Evolutionary conservation across 1,284 basidiomycete genomes (phyloP), one percentile per base, ranked within the genome.

Genomic region (Sporisorium graminicola): DNA sequence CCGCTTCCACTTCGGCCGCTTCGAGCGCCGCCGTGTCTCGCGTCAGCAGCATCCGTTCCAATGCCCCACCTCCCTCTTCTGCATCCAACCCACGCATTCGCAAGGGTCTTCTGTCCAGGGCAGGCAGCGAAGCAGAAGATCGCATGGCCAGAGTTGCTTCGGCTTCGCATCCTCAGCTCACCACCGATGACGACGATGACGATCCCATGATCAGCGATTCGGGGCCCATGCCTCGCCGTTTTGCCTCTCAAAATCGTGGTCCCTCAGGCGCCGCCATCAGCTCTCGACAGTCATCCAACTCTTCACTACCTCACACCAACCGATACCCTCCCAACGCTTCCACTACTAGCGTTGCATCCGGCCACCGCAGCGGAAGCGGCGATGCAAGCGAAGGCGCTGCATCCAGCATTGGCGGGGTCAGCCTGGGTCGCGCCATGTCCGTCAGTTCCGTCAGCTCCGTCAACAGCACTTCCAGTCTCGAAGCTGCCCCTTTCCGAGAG

Each of bases 381-480:
- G 71, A 80, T 1, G 66, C 67, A 8, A 79, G 65, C 54, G 77
- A 81, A 33, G 75, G 73, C 10, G 58, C 46, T 20, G 58, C 46
- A 18, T 40, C 61, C 26, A 67, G 69, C 44, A 31, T 58, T 6
- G 61, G 67, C n/a, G 66, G 64, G 27, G 62, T 73, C 55, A 69
- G 66, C 49, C 59, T 85, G 3, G 80, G 71, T 42, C 74, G 83
- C 7, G 82, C 81, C 58, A 80, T 78, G 65, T 85, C 83, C n/a
- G 74, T 81, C 43, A 79, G 77, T 54, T 81, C 78, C 12, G 79
- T 82, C 24, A 82, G 80, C 65, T 80, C 77, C 20, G 83, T 80
- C 54, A 82, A 78, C 61, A 82, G 80, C 68, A 81, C 82, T 18
- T 80, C 76, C 58, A 84, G 82, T 62, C 76, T 85, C 29, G 83